Evolutionary conservation across 2,329 filamentous ascomycete species (phyloP).

Genomic region (Sporothrix euskadiensis): DNA sequence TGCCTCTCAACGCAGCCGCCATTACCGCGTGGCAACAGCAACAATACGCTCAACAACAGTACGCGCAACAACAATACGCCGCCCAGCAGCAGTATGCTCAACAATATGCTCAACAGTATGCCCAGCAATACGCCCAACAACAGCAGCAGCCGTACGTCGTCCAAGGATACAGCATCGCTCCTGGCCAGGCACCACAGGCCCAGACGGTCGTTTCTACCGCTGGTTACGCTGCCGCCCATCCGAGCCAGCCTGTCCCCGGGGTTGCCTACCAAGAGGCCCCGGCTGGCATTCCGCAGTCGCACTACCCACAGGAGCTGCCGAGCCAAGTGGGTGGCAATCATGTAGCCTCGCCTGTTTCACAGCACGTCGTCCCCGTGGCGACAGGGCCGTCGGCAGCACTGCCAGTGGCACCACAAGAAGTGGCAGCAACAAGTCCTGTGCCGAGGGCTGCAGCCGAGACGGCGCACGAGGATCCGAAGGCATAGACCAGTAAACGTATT

Average conservation of each 20-base stretch:
- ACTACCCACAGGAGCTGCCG: conserved; percentile 21
- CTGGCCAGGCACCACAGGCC: conserved; percentile 19
- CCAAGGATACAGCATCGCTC: conserved; percentile 20
- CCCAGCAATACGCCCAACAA: conserved; percentile 11
- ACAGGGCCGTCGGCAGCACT: background rate
- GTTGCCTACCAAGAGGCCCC: conserved; percentile 27
- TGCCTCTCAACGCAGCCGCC: background rate
- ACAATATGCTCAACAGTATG: background rate
- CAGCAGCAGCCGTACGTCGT: conserved; percentile 20
- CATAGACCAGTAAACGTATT: background rate
- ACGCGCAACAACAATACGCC: too few species aligned
- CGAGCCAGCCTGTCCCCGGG: conserved; percentile 22
- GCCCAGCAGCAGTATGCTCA: conserved; percentile 7
- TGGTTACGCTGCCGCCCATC: conserved; percentile 17
- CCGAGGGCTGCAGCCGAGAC: background rate
- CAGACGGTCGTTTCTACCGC: background rate
- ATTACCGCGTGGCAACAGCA: background rate
- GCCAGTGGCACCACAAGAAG: background rate
- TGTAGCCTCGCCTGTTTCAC: background rate
- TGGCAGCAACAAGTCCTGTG: background rate
- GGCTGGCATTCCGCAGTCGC: conserved; percentile 2
- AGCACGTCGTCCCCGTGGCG: background rate
- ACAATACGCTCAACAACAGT: too few species aligned
- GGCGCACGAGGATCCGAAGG: background rate
- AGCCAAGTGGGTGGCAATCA: background rate